A percentile compares a stretch with the other conserved stretches of the same genome.
Conservation (phyloP, 2,329 filamentous ascomycete species). For the Diaporthe batatas region DNA sequence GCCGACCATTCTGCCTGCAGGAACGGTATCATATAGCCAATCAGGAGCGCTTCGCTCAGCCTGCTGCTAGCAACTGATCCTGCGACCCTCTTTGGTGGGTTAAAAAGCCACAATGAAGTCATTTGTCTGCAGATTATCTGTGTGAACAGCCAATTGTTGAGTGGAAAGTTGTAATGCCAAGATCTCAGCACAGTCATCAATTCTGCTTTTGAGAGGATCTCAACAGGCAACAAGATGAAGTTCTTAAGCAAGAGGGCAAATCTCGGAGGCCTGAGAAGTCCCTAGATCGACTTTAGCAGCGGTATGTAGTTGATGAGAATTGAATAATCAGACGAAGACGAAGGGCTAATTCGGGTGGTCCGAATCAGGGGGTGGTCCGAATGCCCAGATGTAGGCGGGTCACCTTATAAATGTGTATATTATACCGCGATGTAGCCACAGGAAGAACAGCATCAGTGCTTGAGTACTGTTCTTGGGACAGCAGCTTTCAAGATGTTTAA, state of each 20-base stretch:
- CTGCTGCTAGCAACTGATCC: background rate
- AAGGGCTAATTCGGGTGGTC: too few relatives aligned
- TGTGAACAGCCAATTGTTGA: background rate
- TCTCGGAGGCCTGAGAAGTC: background rate
- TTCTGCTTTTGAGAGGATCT: background rate
- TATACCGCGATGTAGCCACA: background rate
- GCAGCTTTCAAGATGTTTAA: background rate
- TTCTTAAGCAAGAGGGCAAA: background rate
- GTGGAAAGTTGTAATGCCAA: background rate
- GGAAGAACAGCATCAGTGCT: background rate
- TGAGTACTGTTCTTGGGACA: background rate
- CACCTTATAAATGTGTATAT: background rate
- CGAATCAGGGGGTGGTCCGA: too few relatives aligned
- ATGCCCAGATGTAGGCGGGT: too few relatives aligned
- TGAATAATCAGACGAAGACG: too few relatives aligned
- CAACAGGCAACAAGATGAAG: constrained; percentile 1
- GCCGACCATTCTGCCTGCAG: background rate
- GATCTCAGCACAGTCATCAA: constrained; percentile 17
- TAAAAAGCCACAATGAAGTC: constrained; percentile 2
- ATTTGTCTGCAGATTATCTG: background rate
- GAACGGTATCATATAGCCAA: background rate
- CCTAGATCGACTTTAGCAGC: fast-evolving
- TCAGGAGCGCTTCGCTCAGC: background rate
- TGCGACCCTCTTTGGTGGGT: background rate
- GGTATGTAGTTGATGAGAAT: fast-evolving